These are phyloP conservation scores for Cyberlindnera lachancei DNA, from an alignment of 805 yeast genomes.

Conservation along the genomic window DNA sequence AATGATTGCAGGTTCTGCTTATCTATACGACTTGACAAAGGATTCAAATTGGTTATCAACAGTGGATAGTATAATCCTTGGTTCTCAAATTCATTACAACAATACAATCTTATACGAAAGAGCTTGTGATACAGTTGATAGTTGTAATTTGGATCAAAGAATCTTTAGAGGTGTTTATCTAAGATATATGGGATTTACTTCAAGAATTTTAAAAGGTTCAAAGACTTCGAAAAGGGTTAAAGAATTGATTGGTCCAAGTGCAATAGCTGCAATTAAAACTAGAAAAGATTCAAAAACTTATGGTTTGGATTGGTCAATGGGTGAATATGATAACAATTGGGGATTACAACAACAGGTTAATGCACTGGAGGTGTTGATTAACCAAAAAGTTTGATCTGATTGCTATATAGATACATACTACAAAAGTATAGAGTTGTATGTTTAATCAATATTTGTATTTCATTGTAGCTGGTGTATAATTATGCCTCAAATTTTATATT, in stretches of 20 bases:
- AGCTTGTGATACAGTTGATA: constrained; percentile 62
- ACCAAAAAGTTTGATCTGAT: too few relatives aligned
- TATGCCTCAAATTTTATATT: too few relatives aligned
- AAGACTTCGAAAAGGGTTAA: constrained; percentile 24
- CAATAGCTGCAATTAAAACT: constrained; percentile 45
- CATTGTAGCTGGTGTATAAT: too few relatives aligned
- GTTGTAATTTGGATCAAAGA: constrained; percentile 80
- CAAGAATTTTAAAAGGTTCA: constrained; percentile 56
- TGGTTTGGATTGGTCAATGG: constrained; percentile 71
- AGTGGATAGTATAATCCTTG: constrained; percentile 12
- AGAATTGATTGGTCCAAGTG: constrained; percentile 37
- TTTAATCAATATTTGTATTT: too few relatives aligned
- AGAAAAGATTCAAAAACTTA: constrained; percentile 47
- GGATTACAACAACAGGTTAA: constrained; percentile 90
- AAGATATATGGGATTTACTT: constrained; percentile 66
- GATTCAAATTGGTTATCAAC: constrained; percentile 47
- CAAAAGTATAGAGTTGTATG: too few relatives aligned
- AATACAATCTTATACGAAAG: constrained; percentile 65
- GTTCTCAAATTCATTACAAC: constrained; percentile 29
- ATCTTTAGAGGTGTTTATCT: constrained; percentile 81
- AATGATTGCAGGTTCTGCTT: constrained; percentile 67
- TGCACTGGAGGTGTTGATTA: constrained; percentile 61
- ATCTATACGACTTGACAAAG: constrained; percentile 57
- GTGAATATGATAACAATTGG: constrained; percentile 58
- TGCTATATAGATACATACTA: too few relatives aligned